Evolutionary conservation across 768 basidiomycete genomes (phyloP), one percentile per base, ranked within the genome.

Genomic region (Suillus occidentalis): DNA sequence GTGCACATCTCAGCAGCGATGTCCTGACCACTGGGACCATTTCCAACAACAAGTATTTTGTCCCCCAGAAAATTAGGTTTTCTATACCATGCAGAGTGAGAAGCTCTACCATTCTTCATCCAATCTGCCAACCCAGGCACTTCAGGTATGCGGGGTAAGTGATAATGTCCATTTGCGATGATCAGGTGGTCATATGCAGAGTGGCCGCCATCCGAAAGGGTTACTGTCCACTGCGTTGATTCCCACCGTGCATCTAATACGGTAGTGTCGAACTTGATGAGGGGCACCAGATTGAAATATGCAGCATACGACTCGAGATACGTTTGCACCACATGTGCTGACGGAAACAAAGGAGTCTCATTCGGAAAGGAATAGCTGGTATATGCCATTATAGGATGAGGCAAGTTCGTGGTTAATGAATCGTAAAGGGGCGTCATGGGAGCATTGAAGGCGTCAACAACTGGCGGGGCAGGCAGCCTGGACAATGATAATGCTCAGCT

Each of bases 321-420:
- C n/a, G 79, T 68, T 49, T 85, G 83, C 1, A 95, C 90, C 7
- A 78, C 77, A 0, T 80, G 67, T 2, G 91, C 90, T 7, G 68
- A 70, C 0, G 93, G 92, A 73, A 83, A 95, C 34, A 93, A 79
- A 1, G 87, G 82, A 0, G 92, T 93, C 3, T 84, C 85, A 0
- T 90, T 87, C 0, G 90, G 90, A 70, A 93, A 94, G 1, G 81
- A 70, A 70, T 85, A 87, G 55, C 82, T 83, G 1, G 82, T 78
- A 68, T 81, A 94, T 3, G 84, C 84, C 93, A 95, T 94, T 58
- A 88, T 65, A 1, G 89, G 89, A 68, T 94, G 90, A 0, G 93
- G 90, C 6, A 95, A 72, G 69, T 94, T 94, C 1, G 92, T 89
- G n/a, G 89, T 89, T 14, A 95, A 78, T 0, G 89, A 89, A 70